phyloP scores from a whole-genome alignment of 768 basidiomycete species.

The Piloderma croceum region DNA sequence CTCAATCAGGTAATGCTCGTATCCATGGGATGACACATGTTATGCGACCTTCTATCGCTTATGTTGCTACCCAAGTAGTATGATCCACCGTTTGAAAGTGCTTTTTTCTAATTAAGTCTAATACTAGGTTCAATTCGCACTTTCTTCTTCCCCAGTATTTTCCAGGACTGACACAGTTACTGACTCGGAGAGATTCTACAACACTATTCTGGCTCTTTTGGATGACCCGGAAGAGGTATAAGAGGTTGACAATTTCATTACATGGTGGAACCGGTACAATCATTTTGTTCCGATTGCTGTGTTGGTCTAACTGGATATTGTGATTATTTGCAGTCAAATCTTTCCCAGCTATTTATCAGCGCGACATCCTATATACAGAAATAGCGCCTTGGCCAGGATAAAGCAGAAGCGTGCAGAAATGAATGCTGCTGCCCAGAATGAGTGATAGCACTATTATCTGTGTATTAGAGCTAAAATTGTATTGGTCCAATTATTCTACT shows the following conservation, averaged over 20 bases:
- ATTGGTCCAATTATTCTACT: no score
- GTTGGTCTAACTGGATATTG: no score
- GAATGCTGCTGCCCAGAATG: no score
- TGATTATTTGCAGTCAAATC: slow-evolving; percentile 6
- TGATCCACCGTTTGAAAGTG: not conserved
- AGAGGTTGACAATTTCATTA: slow-evolving; percentile 10
- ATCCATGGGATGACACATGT: no score
- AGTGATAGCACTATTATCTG: no score
- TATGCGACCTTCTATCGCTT: slow-evolving; percentile 15
- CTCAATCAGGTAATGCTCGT: no score
- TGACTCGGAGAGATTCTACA: slow-evolving; percentile 19
- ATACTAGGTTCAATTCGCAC: slow-evolving; percentile 14
- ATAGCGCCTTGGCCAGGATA: no score
- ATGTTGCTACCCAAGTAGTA: slow-evolving; percentile 9
- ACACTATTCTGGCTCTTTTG: slow-evolving; percentile 11
- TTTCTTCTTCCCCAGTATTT: slow-evolving; percentile 14
- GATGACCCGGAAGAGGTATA: slow-evolving; percentile 15
- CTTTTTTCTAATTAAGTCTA: slow-evolving; percentile 1
- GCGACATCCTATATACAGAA: not conserved
- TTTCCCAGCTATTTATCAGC: slow-evolving; percentile 6
- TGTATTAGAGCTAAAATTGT: no score
- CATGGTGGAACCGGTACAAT: slow-evolving; percentile 17
- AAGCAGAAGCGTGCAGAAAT: no score
- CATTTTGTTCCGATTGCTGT: no score
- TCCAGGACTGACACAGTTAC: slow-evolving; percentile 15